Base-by-base conservation (phyloP, 257 asterid genomes). In the Cruciata laevipes region DNA sequence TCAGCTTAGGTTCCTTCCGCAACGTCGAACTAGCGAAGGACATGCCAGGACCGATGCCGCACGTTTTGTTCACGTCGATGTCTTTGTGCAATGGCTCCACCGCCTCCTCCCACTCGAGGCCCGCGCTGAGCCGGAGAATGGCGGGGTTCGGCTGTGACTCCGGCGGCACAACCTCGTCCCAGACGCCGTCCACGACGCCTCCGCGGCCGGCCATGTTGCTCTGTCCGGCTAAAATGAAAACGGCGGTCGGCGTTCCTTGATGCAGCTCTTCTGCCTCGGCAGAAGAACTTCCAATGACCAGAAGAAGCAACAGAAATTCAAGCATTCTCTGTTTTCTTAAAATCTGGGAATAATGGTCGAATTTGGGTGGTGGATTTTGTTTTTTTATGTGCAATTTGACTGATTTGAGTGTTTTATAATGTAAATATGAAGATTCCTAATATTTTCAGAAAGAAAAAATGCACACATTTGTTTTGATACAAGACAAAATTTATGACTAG, bases 131-230 rank as follows among this genome's bases (percentile, higher is more conserved):
- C 20, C 78, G 73, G 66, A 66, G 73, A 47, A 76, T 61, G 35
- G 65, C 70, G 0, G 82, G 74, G 25, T 79, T 79, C 9, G 81
- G 52, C 3, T 6, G 58, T 77, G 87, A 83, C 30, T 85, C 75
- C 0, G 74, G 77, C 0, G 96, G 96, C 20, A 89, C 72, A 2
- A 75, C 3, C 1, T 82, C 82, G n/a, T 91, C 88, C 98, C 98
- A 91, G 0, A 78, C 71, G 71, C 11, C 68, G 5, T 69, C 68
- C 2, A 49, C 33, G 0, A 83, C 89, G 3, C 95, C 97, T 0
- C 95, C 98, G 6, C 96, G 83, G 44, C 98, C 98, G 0, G 98
- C 65, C 98, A 91, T 91, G 78, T 91, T 91, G 77, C 98, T 89
- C 14, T 91, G 96, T 10, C 98, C 97, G 56, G 88, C 96, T 24